Evolutionary conservation across 495 filamentous ascomycete genomes (phyloP), one percentile per base, ranked within the genome.

Genomic region (Echria macrotheca): DNA sequence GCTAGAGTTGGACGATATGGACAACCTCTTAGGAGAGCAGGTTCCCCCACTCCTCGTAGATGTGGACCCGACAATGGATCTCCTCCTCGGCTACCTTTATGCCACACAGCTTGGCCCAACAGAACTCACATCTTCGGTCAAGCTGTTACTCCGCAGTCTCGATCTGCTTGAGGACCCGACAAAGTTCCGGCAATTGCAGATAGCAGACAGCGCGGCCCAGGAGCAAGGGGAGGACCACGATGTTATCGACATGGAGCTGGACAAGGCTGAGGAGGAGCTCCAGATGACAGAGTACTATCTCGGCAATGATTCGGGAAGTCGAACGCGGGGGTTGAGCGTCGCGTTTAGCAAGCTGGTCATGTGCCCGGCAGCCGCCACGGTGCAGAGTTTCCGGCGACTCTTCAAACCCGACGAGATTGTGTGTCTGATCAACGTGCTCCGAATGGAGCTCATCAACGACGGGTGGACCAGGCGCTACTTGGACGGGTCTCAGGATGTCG

Each of bases 401-500:
- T 78, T 90, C 54, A 77, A 76, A 11, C 78, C 75, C 6, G 70
- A 82, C 17, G 87, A 95, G 44, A 73, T 85, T 17, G 69, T 88
- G 35, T 78, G 80, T 22, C 72, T 94, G 44, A 79, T 94, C 55
- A 79, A 87, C 48, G 75, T 91, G 2, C 77, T 96, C 17, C 77
- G 82, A 21, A 69, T 77, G 39, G 79, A 86, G 53, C 66, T 89
- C 15, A 73, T 75, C 24, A 72, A 73, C 42, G 80, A 81, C 28
- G 80, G 80, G 6, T 89, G 84, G 85, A 82, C 81, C 0, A 80
- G 83, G 12, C 75, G 80, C 17, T 90, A 87, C 58, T 72, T 77
- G 9, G 72, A 77, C 42, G 52, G 42, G n/a, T 43, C 61, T 1
- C 32, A 54, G 3, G 50, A 28, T 11, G 73, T 76, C 22, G 68